phyloP scores from a whole-genome alignment of 2,329 filamentous ascomycete species.

The Phoma sp. region DNA sequence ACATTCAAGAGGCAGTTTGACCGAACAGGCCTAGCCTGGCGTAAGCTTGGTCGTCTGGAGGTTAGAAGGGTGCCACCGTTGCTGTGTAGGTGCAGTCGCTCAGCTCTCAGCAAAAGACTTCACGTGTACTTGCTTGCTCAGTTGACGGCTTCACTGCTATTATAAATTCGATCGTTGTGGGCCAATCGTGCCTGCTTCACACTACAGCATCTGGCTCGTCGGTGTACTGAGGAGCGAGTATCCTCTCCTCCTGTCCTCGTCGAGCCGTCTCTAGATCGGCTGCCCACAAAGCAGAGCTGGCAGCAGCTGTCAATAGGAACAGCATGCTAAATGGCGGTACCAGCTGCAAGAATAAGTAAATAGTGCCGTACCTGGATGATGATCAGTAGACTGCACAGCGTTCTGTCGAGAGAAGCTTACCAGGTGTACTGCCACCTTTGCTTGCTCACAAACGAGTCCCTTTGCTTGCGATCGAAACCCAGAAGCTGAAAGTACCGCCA shows the following conservation, averaged over 20 bases:
- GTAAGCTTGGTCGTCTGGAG: background rate
- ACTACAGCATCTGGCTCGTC: conserved; percentile 38
- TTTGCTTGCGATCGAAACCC: conserved; percentile 75
- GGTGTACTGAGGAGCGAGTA: conserved; percentile 31
- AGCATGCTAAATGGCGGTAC: conserved; percentile 91
- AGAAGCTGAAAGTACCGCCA: conserved; percentile 88
- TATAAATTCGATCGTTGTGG: background rate
- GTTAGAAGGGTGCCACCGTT: background rate
- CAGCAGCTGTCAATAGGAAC: conserved; percentile 86
- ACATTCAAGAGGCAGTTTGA: background rate
- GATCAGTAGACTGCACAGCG: conserved; percentile 14
- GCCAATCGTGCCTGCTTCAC: conserved; percentile 9
- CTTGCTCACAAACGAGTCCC: conserved; percentile 70
- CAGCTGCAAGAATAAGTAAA: conserved; percentile 84
- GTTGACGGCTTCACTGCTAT: background rate
- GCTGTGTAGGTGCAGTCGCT: background rate
- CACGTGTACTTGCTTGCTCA: background rate
- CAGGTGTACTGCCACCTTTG: conserved; percentile 85
- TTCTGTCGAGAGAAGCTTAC: conserved; percentile 49
- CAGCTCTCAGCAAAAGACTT: background rate
- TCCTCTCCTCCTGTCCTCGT: conserved; percentile 32
- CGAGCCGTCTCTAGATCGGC: conserved; percentile 69
- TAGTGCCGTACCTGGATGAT: conserved; percentile 73
- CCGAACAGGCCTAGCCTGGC: background rate
- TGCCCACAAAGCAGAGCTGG: conserved; percentile 86